Base-by-base conservation (phyloP, 208 protist species). In the Borovskyia barvae region DNA sequence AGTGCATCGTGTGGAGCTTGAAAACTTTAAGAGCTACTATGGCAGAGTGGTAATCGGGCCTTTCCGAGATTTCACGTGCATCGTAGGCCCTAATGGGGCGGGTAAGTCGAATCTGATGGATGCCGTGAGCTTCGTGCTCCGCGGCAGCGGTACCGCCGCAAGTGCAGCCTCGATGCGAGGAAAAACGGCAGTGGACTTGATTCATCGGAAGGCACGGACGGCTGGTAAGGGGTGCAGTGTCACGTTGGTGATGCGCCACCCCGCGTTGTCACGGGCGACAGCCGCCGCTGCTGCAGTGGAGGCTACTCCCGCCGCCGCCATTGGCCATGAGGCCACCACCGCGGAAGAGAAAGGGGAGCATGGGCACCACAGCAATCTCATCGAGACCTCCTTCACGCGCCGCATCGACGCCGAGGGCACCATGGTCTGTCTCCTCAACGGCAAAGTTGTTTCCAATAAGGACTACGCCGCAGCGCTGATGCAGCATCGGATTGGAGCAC, bases 41-140 rank as follows among this genome's bases (percentile, higher is more conserved):
- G 97, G 97, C 15, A 63, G 80, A 26, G 88, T 97, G 20, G 61
- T 68, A 0, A 96, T 99, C 45, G 98, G 98, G 2, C 98, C 98
- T 4, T 99, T 99, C 65, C 85, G 92, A 54, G 71, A 97, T 39
- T 99, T 99, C 63, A 97, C 95, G n/a, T 97, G 97, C 58, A 90
- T 99, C 25, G 98, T 99, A 49, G 98, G 98, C 0, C 98, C 98
- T 20, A 99, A 99, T 82, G 98, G 98, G 36, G 70, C 87, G 12
- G 98, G 98, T 49, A 99, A 99, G 72, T 98, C 90, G 8, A 99
- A 99, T 75, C 41, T 99, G n/a, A 99, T 99, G 96, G 98, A 99
- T 67, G 98, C 98, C 9, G 82, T 99, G 15, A 87, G 82, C 46
- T 99, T 99, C 69, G 98, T 98, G 12, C 65, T 99, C n/a, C 96